Base-by-base conservation (phyloP, 2,329 filamentous ascomycete species). In the Calonectria pauciramosa region DNA sequence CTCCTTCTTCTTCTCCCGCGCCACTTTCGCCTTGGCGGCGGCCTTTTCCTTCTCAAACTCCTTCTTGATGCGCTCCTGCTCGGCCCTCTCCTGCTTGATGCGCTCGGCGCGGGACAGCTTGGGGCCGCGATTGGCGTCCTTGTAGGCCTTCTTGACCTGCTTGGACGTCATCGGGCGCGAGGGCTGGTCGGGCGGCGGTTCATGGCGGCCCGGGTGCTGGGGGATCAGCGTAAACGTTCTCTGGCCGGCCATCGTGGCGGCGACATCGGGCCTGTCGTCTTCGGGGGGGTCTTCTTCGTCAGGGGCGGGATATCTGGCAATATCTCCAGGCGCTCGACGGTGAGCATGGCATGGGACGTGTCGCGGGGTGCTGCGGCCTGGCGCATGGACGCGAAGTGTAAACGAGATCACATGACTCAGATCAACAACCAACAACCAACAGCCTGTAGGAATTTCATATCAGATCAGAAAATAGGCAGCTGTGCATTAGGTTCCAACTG, bases 1-100 rank as follows among this genome's bases (percentile, higher is more conserved):
- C 20, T 87, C 89, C 73, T 87, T 89, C 82, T 91, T 92, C 83
- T 87, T 90, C 49, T 92, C 91, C 30, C 90, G 83, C 2, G 87
- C 86, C 11, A 86, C 81, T 68, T 86, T 87, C 2, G 91, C 91
- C 72, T 88, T 88, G 4, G 85, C 84, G 23, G 87, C 85, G 1
- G 86, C 85, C 77, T 86, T 87, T 78, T 88, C 89, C 81, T 86
- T 88, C 78, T 89, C 89, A 30, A 88, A 85, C 79, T 89, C 89
- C 80, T 87, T 87, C 6, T 87, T 84, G 44, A 91, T 90, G n/a
- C 88, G 85, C 71, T 91, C 89, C 76, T 91, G 89, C 74, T 92
- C 90, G 54, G 85, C 86, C 30, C 81, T 84, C 64, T 89, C 87
- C 60, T 84, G 82, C 36, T 82, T 81, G n/a, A 80, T 74, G 49